Base-by-base conservation (phyloP, 1,284 basidiomycete genomes). In the Ceraceosorus guamensis region DNA sequence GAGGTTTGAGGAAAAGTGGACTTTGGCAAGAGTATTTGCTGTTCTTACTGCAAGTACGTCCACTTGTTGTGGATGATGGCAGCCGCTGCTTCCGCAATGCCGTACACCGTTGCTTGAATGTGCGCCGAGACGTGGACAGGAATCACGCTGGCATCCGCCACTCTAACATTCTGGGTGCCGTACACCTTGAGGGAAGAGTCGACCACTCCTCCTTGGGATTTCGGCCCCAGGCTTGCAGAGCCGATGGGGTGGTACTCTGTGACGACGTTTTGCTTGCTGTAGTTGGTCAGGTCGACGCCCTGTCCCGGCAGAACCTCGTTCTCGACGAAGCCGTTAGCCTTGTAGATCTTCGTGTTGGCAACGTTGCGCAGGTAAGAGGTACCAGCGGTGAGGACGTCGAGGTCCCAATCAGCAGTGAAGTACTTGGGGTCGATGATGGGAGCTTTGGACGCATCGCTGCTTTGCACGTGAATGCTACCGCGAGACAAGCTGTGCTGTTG, bases 381-480 rank as follows among this genome's bases (percentile, higher is more conserved):
- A 18, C 68, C 70, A 4, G 61, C 66, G 16, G 65, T 61, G 37
- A 66, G 46, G 45, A 72, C 57, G 53, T 68, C 58, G 48, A 63
- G 45, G 53, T 72, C 70, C 32, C 62, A 68, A 6, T 60, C 57
- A 14, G 62, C 63, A 43, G 44, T 47, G 44, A 66, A 81, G 78
- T 85, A 86, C 61, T 81, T 79, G 10, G 85, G 83, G 75, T 86
- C 82, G 73, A 87, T 85, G 31, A 75, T 57, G 0, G 85, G 85
- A 49, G 76, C 68, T 48, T 80, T 79, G 76, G 84, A 84, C 2
- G 83, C 76, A 68, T 82, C 78, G 31, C 77, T 78, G 7, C 80
- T 82, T 61, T 78, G 80, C 78, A 86, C 80, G 59, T 79, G 77
- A 59, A 83, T 69, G 35, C 62, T 66, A 13, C 79, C 79, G 45